Evolutionary conservation across 805 yeast species (phyloP).

Genomic region (Metschnikowia kofuensis): DNA sequence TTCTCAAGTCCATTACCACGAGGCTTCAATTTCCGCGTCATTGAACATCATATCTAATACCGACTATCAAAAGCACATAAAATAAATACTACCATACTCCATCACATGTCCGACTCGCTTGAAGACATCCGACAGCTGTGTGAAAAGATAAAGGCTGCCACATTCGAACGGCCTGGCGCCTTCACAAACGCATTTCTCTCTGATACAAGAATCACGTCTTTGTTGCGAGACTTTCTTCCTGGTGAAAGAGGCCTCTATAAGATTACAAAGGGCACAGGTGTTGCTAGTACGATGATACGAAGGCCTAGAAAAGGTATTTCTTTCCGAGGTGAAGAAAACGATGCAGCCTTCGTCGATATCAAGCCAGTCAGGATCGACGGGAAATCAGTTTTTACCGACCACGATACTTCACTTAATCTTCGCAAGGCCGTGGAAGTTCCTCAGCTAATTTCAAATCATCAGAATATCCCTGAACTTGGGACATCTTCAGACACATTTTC

Average conservation of each 20-base stretch:
- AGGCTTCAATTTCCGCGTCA: too few relatives aligned
- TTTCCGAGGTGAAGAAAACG: not conserved
- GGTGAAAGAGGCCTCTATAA: conserved; percentile 52
- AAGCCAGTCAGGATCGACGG: conserved; percentile 48
- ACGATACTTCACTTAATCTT: conserved; percentile 25
- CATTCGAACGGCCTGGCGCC: conserved; percentile 57
- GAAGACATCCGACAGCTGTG: conserved; percentile 17
- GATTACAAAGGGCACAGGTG: conserved; percentile 36
- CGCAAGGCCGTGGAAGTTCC: conserved; percentile 27
- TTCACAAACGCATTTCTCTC: conserved; percentile 62
- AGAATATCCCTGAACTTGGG: not conserved
- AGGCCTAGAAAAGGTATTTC: too few relatives aligned
- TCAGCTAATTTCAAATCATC: conserved; percentile 9
- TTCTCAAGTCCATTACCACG: too few relatives aligned
- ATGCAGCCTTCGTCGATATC: conserved; percentile 7
- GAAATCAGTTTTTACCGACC: conserved; percentile 31
- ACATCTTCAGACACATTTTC: conserved; percentile 6
- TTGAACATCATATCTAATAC: too few relatives aligned
- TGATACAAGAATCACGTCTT: conserved; percentile 49
- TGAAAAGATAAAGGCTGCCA: conserved; percentile 39
- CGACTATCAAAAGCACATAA: not conserved
- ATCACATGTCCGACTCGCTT: conserved; percentile 8
- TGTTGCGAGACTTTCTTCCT: conserved; percentile 58
- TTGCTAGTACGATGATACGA: conserved; percentile 4
- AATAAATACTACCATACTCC: not conserved